Conservation (phyloP, 2,329 filamentous ascomycete species). For the Penicillium janthinellum region DNA sequence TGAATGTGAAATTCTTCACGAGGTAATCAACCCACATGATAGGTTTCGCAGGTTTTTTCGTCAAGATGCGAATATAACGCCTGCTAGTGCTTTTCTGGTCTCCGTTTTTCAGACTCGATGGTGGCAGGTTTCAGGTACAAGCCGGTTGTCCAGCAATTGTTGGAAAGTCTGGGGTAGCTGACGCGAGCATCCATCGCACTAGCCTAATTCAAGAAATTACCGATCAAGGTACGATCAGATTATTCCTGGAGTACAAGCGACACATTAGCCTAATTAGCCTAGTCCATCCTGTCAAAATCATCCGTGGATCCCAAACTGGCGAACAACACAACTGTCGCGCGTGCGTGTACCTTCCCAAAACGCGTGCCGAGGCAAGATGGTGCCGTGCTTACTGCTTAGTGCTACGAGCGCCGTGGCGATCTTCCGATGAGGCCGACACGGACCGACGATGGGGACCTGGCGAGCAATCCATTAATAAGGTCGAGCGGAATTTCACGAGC, state of each 20-base stretch:
- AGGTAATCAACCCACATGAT: constrained; percentile 3
- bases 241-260: background rate
- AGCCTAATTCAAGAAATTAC: constrained; percentile 3
- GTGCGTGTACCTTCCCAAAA: constrained; percentile 27
- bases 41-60: constrained; percentile 1
- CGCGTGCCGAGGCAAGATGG: constrained; percentile 2
- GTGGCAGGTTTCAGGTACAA: too few relatives aligned
- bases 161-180: background rate
- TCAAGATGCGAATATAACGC: background rate
- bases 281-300: constrained; percentile 1
- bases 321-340: background rate
- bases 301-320: constrained; percentile 1
- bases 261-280: constrained; percentile 5
- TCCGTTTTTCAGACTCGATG: too few relatives aligned
- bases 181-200: background rate
- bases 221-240: background rate
- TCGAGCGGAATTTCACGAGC: background rate
- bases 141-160: background rate
- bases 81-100: too few relatives aligned
- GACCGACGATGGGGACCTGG: background rate
- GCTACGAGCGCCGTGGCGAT: constrained; percentile 1
- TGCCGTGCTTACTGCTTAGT: background rate
- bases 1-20: constrained; percentile 11
- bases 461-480: background rate
- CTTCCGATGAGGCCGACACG: background rate